A percentile compares a stretch with the other conserved stretches of the same genome.
Conservation (phyloP, 1,139 yeast genomes). For the Geotrichum candidum region DNA sequence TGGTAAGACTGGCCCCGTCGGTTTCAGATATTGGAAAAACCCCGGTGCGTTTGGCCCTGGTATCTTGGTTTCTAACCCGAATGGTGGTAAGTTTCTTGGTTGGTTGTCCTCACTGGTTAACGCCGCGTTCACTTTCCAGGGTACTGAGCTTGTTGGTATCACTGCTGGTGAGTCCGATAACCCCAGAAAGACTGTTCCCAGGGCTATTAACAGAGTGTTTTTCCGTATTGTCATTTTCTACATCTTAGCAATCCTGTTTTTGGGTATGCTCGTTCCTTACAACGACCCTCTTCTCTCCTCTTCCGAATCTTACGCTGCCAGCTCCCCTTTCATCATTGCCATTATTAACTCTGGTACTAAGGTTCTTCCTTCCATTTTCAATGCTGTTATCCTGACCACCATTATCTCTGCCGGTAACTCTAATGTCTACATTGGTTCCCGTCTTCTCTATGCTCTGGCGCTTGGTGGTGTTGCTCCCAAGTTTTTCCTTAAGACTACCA, state of each 20-base stretch:
- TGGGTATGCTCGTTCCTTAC: constrained; percentile 46
- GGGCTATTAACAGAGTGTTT: constrained; percentile 53
- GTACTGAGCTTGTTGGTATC: constrained; percentile 57
- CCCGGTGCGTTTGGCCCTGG: constrained; percentile 39
- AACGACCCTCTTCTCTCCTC: constrained; percentile 36
- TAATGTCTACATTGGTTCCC: constrained; percentile 46
- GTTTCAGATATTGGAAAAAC: constrained; percentile 44
- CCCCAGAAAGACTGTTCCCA: constrained; percentile 54
- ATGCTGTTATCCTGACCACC: constrained; percentile 47
- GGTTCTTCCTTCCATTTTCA: constrained; percentile 31
- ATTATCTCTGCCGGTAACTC: constrained; percentile 50
- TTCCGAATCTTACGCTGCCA: constrained; percentile 41
- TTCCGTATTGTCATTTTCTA: constrained; percentile 46
- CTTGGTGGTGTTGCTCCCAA: constrained; percentile 47
- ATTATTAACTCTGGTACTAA: constrained; percentile 16
- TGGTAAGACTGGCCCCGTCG: constrained; percentile 43
- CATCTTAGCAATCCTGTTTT: constrained; percentile 42
- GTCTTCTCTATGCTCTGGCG: constrained; percentile 45
- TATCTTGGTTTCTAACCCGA: constrained; percentile 43
- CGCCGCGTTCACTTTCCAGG: constrained; percentile 65
- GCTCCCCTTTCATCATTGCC: constrained; percentile 61
- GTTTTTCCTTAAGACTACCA: constrained; percentile 42
- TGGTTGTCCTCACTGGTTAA: constrained; percentile 49
- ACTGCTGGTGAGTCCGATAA: constrained; percentile 63
- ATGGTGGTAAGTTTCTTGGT: constrained; percentile 45